phyloP scores from a whole-genome alignment of 306 rosid species.

The Glycine tomentella region DNA sequence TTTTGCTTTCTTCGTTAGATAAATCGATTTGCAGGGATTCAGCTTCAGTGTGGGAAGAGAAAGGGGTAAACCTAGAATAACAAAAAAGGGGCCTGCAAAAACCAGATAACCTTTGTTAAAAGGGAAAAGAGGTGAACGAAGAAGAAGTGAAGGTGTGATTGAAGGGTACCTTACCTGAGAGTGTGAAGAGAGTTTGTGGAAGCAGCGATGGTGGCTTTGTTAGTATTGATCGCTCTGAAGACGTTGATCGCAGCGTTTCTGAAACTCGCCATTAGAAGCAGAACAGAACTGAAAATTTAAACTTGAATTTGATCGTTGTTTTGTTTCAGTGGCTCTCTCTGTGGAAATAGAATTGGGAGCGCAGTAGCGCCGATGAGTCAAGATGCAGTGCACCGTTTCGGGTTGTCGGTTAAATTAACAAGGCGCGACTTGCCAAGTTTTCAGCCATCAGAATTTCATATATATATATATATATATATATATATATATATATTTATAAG shows the following conservation, averaged over 20 bases:
- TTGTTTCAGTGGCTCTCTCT: too few species aligned
- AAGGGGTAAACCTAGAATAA: constrained; percentile 43
- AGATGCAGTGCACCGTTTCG: too few species aligned
- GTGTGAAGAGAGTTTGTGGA: constrained; percentile 24
- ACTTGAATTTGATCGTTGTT: not conserved
- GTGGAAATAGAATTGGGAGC: too few species aligned
- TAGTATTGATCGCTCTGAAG: constrained; percentile 52
- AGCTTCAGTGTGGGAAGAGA: constrained; percentile 43
- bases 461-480: too few species aligned
- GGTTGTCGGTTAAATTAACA: too few species aligned
- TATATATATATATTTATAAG: too few species aligned
- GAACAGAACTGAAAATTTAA: not conserved
- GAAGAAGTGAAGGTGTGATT: not conserved
- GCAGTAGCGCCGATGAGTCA: too few species aligned
- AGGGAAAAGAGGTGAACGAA: not conserved
- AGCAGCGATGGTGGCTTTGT: constrained; percentile 14
- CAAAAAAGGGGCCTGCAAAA: constrained; percentile 31
- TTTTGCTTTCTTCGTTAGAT: constrained; percentile 77
- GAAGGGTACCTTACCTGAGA: constrained; percentile 39
- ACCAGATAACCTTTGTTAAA: not conserved
- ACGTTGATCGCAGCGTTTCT: constrained; percentile 48
- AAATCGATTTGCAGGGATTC: constrained; percentile 61
- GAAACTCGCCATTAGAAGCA: constrained; percentile 50
- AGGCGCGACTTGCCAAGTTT: too few species aligned
- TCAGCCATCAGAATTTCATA: too few species aligned